These are phyloP conservation scores for Penium margaritaceum DNA, from an alignment of 139 green algal genomes.

Conservation along the genomic window DNA sequence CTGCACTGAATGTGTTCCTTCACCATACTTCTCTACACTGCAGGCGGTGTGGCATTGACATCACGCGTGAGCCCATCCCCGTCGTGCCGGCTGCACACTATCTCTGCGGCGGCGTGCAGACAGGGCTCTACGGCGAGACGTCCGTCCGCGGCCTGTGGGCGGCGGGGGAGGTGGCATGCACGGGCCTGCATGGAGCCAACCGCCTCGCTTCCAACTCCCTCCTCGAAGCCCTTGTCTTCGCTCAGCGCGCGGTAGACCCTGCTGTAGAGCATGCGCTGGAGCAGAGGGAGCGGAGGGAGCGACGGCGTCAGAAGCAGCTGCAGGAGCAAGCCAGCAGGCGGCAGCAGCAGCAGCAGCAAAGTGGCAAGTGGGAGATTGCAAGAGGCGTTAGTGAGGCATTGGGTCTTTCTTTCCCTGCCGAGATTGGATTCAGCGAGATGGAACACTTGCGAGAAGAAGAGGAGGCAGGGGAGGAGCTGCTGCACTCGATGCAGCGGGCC, in stretches of 20 bases:
- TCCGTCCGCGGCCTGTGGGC: slow-evolving; percentile 78
- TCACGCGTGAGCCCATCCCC: slow-evolving; percentile 79
- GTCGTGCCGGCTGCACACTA: slow-evolving; percentile 92
- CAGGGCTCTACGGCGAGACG: slow-evolving; percentile 73
- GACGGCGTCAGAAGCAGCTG: no score
- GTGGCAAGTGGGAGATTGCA: no score
- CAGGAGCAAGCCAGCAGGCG: no score
- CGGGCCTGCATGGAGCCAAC: slow-evolving; percentile 91
- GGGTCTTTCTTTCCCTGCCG: no score
- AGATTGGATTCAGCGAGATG: no score
- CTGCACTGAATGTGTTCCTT: no score
- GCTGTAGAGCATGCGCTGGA: slow-evolving; percentile 64
- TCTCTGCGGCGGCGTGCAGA: slow-evolving; percentile 80
- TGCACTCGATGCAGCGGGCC: no score
- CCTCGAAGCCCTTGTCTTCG: slow-evolving; percentile 59
- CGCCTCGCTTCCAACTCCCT: slow-evolving; percentile 90
- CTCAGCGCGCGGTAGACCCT: slow-evolving; percentile 64
- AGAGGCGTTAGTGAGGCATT: no score
- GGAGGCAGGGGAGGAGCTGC: no score
- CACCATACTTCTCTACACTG: no score
- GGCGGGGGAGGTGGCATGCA: slow-evolving; percentile 80
- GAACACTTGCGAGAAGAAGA: no score
- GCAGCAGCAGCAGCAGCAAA: no score
- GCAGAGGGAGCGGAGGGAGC: neutral
- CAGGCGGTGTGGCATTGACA: slow-evolving; percentile 82